Evolutionary conservation across 1,284 basidiomycete genomes (phyloP).

Genomic region (Mrakiaceae sp.): DNA sequence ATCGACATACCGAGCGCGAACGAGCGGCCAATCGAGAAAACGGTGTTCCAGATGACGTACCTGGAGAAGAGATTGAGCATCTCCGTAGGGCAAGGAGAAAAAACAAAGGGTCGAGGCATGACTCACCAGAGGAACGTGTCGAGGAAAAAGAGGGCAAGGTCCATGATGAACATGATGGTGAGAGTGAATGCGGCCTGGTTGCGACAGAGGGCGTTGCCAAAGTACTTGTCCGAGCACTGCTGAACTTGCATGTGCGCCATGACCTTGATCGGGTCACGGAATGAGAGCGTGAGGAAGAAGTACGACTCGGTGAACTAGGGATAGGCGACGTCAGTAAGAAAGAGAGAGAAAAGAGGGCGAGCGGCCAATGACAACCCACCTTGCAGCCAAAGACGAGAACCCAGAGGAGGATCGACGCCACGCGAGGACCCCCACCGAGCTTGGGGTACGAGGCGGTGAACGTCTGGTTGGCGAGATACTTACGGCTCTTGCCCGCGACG

Average conservation of each 20-base stretch:
- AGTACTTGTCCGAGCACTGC: constrained; percentile 69
- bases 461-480: constrained; percentile 89
- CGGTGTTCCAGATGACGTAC: constrained; percentile 80
- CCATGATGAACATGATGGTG: constrained; percentile 94
- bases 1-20: constrained; percentile 84
- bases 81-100: neutral
- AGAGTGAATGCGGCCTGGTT: constrained; percentile 87
- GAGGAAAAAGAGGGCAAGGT: constrained; percentile 85
- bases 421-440: constrained; percentile 45
- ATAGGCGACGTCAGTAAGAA: too few relatives aligned
- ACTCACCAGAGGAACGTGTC: constrained; percentile 97
- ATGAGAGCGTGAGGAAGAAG: constrained; percentile 89
- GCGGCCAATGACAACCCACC: too few relatives aligned
- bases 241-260: constrained; percentile 91
- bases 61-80: constrained; percentile 1
- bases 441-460: constrained; percentile 86
- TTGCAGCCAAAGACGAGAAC: constrained; percentile 85
- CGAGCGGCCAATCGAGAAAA: constrained; percentile 79
- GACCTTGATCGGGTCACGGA: constrained; percentile 74
- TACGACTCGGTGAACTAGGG: constrained; percentile 67
- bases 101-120: constrained; percentile 1
- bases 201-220: constrained; percentile 64
- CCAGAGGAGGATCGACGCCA: constrained; percentile 71
- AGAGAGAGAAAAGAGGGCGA: constrained; percentile 10
- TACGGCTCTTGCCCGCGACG: constrained; percentile 81